Evolutionary conservation across 768 basidiomycete genomes (phyloP).

Genomic region (Cyclocybe cylindracea): DNA sequence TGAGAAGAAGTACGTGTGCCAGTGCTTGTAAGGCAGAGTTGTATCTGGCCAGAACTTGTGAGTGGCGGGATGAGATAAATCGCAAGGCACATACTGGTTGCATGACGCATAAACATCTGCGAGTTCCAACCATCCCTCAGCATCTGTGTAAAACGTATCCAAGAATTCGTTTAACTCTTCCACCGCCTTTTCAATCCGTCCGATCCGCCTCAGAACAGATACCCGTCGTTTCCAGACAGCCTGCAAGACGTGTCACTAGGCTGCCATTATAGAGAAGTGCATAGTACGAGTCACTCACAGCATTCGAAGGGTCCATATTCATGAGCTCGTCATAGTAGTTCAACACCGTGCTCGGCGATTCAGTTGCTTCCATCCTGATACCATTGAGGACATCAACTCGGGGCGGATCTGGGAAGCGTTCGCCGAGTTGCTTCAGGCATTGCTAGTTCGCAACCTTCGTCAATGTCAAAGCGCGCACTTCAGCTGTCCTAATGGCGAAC

Average conservation of each 20-base stretch:
- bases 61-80: not conserved
- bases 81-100: conserved; percentile 57
- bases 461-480: conserved; percentile 23
- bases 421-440: conserved; percentile 60
- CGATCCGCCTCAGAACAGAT: conserved; percentile 63
- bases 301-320: conserved; percentile 65
- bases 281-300: conserved; percentile 45
- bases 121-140: conserved; percentile 87
- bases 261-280: not conserved
- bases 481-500: conserved; percentile 20
- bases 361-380: conserved; percentile 73
- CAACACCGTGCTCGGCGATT: conserved; percentile 56
- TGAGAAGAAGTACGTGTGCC: conserved; percentile 78
- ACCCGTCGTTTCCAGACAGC: conserved; percentile 82
- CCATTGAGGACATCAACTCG: conserved; percentile 79
- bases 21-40: conserved; percentile 70
- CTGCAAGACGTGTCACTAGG: conserved; percentile 31
- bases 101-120: conserved; percentile 77
- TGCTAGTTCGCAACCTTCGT: conserved; percentile 42
- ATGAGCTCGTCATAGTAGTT: conserved; percentile 68
- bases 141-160: conserved; percentile 87
- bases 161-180: conserved; percentile 72
- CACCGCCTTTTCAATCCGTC: conserved; percentile 66
- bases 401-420: conserved; percentile 77
- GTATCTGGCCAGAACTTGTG: conserved; percentile 51